These are phyloP conservation scores for Melampsora larici-populina DNA, from an alignment of 1,284 basidiomycete species.

Conservation along the genomic window DNA sequence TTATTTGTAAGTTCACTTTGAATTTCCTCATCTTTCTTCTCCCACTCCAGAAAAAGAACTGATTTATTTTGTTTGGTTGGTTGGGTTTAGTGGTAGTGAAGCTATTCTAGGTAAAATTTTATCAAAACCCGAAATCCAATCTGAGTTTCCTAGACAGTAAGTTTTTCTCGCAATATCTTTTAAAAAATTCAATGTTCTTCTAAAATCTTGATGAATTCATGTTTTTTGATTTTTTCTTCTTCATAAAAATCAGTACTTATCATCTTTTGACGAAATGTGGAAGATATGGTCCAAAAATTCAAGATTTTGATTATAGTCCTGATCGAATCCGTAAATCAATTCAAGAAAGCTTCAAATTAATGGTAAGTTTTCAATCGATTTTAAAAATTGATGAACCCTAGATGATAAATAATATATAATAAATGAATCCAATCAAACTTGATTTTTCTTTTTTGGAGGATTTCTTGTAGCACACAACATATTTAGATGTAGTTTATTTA, in stretches of 20 bases:
- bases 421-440: too few species aligned
- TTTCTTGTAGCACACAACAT: conserved; percentile 2
- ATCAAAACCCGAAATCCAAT: conserved; percentile 14
- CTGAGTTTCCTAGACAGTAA: conserved; percentile 48
- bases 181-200: conserved; percentile 62
- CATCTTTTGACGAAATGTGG: conserved; percentile 75
- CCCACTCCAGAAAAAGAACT: too few species aligned
- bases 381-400: too few species aligned
- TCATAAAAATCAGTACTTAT: conserved; percentile 44
- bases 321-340: conserved; percentile 68
- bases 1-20: conserved; percentile 58
- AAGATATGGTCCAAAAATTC: conserved; percentile 65
- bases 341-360: conserved; percentile 66
- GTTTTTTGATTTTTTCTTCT: conserved; percentile 9
- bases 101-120: conserved; percentile 13
- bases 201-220: conserved; percentile 61
- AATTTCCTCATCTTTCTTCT: too few species aligned
- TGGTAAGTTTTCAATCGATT: conserved; percentile 59
- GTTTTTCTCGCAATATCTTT: conserved; percentile 56
- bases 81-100: conserved; percentile 19
- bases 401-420: too few species aligned
- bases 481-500: conserved; percentile 59
- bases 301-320: conserved; percentile 76
- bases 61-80: too few species aligned
- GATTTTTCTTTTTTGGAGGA: not conserved